Conservation (phyloP, 1,284 basidiomycete species). For the Ceratobasidium theobromae region DNA sequence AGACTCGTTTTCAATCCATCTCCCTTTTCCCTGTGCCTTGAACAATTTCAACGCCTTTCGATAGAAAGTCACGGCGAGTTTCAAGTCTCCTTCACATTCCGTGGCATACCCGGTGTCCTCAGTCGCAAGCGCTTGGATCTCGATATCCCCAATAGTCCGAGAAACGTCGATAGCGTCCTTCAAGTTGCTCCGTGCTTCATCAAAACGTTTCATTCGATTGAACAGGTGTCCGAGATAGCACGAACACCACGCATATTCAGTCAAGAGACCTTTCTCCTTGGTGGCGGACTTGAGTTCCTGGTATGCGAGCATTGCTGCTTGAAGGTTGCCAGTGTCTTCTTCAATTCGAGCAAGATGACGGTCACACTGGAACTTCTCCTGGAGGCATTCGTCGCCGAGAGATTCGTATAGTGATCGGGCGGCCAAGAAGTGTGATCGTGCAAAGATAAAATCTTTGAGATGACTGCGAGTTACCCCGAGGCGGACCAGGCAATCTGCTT, state of each 20-base stretch:
- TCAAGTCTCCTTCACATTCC: background rate
- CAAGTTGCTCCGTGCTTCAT: background rate
- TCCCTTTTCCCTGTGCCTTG: background rate
- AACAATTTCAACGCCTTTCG: conserved; percentile 5
- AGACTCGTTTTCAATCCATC: conserved; percentile 3
- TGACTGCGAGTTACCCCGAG: conserved; percentile 13
- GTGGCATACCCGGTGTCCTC: conserved; percentile 14
- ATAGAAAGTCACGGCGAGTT: background rate
- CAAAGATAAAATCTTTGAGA: background rate
- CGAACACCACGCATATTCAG: conserved; percentile 11
- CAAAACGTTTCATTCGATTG: conserved; percentile 2
- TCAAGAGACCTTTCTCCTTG: background rate
- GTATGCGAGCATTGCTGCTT: conserved; percentile 1
- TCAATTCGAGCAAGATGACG: conserved; percentile 19
- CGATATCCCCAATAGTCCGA: background rate
- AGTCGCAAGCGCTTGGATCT: conserved; percentile 17
- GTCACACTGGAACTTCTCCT: conserved; percentile 10
- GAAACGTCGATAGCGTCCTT: conserved; percentile 4
- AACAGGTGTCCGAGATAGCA: conserved; percentile 21
- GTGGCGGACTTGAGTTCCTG: background rate
- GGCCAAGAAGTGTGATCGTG: conserved; percentile 2
- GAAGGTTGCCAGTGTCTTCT: background rate
- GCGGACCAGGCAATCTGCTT: conserved; percentile 10
- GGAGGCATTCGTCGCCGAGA: background rate
- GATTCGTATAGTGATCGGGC: conserved; percentile 4